Conservation (phyloP, 371 early-diverging fungal species). For the Mortierella sp. region DNA sequence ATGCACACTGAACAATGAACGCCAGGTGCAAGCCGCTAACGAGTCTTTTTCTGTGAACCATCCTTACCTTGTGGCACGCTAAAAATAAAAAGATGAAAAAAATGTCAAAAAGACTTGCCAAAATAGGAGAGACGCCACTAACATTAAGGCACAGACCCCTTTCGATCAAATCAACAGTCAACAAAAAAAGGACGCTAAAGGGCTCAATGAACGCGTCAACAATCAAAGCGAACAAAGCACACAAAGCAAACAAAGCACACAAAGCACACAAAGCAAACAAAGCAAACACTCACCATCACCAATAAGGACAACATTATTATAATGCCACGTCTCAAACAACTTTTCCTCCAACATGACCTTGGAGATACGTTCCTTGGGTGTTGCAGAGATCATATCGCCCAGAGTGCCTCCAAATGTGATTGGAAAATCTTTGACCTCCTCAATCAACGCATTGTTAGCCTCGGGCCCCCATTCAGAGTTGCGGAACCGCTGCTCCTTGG, state of each 20-base stretch:
- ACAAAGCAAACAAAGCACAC: not conserved
- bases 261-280: not conserved
- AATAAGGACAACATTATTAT: constrained; percentile 20
- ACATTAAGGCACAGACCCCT: not conserved
- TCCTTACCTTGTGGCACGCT: constrained; percentile 36
- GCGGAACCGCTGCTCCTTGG: constrained; percentile 32
- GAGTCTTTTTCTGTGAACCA: not conserved
- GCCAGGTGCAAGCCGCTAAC: too few species aligned
- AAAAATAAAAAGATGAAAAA: not conserved
- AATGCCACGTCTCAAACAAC: constrained; percentile 34
- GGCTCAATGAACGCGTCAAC: not conserved
- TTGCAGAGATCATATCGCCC: constrained; percentile 34
- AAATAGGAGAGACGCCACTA: not conserved
- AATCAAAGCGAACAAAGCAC: not conserved
- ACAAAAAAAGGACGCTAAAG: not conserved
- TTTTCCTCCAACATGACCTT: constrained; percentile 47
- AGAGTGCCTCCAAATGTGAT: constrained; percentile 31
- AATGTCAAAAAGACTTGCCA: not conserved
- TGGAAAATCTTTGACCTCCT: constrained; percentile 17
- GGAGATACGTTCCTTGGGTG: constrained; percentile 31
- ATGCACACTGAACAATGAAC: not conserved
- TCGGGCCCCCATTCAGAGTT: constrained; percentile 44
- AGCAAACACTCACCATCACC: constrained; percentile 29
- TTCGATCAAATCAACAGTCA: not conserved
- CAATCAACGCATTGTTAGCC: constrained; percentile 22